phyloP scores from a whole-genome alignment of 441 rosid species.

The Euphorbia celastroides region DNA sequence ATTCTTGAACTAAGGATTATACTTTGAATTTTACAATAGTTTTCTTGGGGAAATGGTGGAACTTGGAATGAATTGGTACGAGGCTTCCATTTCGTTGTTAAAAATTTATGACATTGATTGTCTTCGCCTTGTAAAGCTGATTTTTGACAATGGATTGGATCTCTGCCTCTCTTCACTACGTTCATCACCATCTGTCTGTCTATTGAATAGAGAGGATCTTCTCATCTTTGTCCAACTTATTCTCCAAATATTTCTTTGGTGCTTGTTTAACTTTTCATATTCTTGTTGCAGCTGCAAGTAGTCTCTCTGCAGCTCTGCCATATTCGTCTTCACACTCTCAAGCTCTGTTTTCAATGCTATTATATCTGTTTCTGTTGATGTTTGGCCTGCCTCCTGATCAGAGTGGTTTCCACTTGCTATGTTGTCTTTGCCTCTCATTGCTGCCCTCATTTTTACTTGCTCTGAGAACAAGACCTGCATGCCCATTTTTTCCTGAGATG shows the following conservation, averaged over 20 bases:
- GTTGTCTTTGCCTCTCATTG: constrained; percentile 53
- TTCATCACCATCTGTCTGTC: constrained; percentile 37
- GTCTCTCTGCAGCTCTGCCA: constrained; percentile 61
- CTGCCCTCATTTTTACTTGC: constrained; percentile 69
- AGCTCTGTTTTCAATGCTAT: constrained; percentile 50
- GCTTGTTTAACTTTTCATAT: constrained; percentile 42
- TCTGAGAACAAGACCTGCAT: constrained; percentile 66
- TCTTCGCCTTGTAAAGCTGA: constrained; percentile 32
- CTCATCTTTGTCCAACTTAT: constrained; percentile 51
- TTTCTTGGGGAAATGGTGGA: not conserved
- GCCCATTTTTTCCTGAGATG: constrained; percentile 14
- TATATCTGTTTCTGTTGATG: constrained; percentile 46
- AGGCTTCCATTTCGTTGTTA: not conserved
- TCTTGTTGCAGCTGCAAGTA: constrained; percentile 58
- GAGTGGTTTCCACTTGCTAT: constrained; percentile 34
- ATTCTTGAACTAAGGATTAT: not conserved
- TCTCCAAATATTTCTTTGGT: constrained; percentile 39
- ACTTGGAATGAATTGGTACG: constrained; percentile 1
- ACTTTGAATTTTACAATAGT: not conserved
- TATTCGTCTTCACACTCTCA: constrained; percentile 46
- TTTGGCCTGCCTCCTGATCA: constrained; percentile 34
- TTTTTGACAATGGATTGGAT: constrained; percentile 13
- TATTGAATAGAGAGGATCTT: constrained; percentile 34
- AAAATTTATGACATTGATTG: constrained; percentile 27
- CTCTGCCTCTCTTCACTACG: constrained; percentile 24